Conservation (phyloP, 1,284 basidiomycete species). For the Cutaneotrichosporon daszewskae region DNA sequence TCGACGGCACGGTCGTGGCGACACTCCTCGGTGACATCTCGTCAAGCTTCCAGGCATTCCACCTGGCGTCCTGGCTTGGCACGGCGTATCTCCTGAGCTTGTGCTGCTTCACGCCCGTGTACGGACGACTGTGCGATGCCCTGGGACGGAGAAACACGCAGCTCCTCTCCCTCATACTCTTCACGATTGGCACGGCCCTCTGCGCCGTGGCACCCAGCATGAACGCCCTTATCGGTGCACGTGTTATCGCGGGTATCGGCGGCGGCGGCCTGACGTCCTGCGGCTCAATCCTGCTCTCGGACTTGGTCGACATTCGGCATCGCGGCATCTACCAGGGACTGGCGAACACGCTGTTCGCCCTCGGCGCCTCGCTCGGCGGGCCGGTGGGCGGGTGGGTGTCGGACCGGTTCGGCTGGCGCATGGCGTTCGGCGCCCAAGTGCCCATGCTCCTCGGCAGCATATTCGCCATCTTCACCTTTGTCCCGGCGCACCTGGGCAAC, state of each 20-base stretch:
- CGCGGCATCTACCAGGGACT: slow-evolving; percentile 85
- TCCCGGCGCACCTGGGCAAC: slow-evolving; percentile 29
- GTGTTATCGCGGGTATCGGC: slow-evolving; percentile 79
- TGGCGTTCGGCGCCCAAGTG: slow-evolving; percentile 59
- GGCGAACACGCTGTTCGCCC: slow-evolving; percentile 62
- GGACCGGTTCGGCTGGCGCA: slow-evolving; percentile 69
- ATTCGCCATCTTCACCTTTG: slow-evolving; percentile 9
- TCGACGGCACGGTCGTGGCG: slow-evolving; percentile 60
- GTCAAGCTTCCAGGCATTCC: slow-evolving; percentile 40
- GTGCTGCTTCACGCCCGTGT: slow-evolving; percentile 80
- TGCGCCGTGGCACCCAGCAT: slow-evolving; percentile 81
- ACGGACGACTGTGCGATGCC: slow-evolving; percentile 80
- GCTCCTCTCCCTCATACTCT: slow-evolving; percentile 66
- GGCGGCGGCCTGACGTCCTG: slow-evolving; percentile 50
- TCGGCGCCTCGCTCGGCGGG: slow-evolving; percentile 64
- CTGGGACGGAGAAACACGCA: slow-evolving; percentile 68
- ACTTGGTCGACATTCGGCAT: slow-evolving; percentile 64
- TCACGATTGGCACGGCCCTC: slow-evolving; percentile 71
- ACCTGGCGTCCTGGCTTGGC: slow-evolving; percentile 68
- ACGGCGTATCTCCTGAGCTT: slow-evolving; percentile 61
- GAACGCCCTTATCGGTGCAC: slow-evolving; percentile 67
- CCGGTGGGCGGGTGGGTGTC: slow-evolving; percentile 81
- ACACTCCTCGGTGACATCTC: slow-evolving; percentile 55
- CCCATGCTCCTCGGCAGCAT: slow-evolving; percentile 21
- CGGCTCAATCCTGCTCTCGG: slow-evolving; percentile 39